Conservation (phyloP, 1,139 yeast species). For the Suhomyces anneliseae region DNA sequence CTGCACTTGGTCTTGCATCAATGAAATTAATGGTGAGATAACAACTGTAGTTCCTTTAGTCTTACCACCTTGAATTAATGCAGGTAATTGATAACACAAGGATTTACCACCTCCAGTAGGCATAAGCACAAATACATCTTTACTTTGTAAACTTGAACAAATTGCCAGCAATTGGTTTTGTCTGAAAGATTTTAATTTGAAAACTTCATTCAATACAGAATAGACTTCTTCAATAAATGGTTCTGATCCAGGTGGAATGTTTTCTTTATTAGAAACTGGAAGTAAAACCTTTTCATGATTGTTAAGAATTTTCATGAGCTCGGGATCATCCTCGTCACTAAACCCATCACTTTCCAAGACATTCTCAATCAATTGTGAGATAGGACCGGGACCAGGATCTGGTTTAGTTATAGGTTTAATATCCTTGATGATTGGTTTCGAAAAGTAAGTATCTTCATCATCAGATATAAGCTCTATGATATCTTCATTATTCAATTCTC, state of each 20-base stretch:
- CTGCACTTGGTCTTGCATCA: constrained; percentile 96
- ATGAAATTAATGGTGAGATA: constrained; percentile 88
- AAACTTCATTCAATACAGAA: constrained; percentile 53
- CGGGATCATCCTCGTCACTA: constrained; percentile 41
- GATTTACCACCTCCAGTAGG: constrained; percentile 99
- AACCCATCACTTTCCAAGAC: constrained; percentile 30
- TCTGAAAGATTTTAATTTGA: constrained; percentile 69
- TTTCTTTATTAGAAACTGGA: constrained; percentile 12
- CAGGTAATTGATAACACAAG: constrained; percentile 93
- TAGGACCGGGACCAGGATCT: constrained; percentile 3
- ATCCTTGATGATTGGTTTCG: constrained; percentile 6
- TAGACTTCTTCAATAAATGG: constrained; percentile 56
- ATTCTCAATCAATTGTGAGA: constrained; percentile 6
- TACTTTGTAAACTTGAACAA: constrained; percentile 74
- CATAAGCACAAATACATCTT: constrained; percentile 93
- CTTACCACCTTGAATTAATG: constrained; percentile 70
- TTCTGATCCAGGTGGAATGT: constrained; percentile 35
- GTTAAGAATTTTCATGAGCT: constrained; percentile 26
- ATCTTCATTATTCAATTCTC: constrained; percentile 33
- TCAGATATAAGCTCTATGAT: constrained; percentile 36
- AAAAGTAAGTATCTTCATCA: constrained; percentile 24
- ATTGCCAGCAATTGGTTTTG: constrained; percentile 87
- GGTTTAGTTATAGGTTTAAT: neutral
- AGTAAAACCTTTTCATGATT: constrained; percentile 14
- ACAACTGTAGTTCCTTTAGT: constrained; percentile 88